Percentiles rank a stretch among this genome's conserved stretches.
Evolutionary conservation across 805 yeast species (phyloP).

Genomic region (Alloascoidea hylecoeti): DNA sequence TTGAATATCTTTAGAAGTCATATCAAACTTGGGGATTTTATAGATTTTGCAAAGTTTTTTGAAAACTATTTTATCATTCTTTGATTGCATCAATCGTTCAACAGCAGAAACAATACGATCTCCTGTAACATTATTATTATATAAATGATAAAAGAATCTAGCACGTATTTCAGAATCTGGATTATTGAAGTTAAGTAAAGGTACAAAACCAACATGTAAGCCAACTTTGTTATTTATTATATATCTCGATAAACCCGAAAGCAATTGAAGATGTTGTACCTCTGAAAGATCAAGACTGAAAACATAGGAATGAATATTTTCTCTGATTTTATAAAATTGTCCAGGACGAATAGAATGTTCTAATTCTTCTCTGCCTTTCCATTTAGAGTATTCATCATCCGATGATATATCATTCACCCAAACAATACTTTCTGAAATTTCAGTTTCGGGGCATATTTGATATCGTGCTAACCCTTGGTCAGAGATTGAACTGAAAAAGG

Average conservation of each 20-base stretch:
- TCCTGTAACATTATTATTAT: conserved; percentile 9
- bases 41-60: background rate
- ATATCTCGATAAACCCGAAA: conserved; percentile 20
- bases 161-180: conserved; percentile 9
- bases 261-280: conserved; percentile 31
- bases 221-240: conserved; percentile 39
- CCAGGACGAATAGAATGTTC: conserved; percentile 33
- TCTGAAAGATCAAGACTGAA: conserved; percentile 52
- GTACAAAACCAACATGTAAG: conserved; percentile 75
- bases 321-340: conserved; percentile 52
- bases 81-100: conserved; percentile 1
- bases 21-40: background rate
- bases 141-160: conserved; percentile 8
- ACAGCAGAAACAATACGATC: conserved; percentile 7
- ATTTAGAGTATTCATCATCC: conserved; percentile 38
- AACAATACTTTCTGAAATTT: conserved; percentile 26
- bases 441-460: conserved; percentile 15
- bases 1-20: background rate
- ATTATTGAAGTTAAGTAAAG: conserved; percentile 22
- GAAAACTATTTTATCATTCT: background rate
- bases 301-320: conserved; percentile 64
- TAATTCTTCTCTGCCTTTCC: conserved; percentile 30
- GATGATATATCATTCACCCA: conserved; percentile 68
- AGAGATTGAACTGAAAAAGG: background rate
- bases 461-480: conserved; percentile 11